Base-by-base conservation (phyloP, 176 grass and related monocot genomes). In the Zea luxurians region DNA sequence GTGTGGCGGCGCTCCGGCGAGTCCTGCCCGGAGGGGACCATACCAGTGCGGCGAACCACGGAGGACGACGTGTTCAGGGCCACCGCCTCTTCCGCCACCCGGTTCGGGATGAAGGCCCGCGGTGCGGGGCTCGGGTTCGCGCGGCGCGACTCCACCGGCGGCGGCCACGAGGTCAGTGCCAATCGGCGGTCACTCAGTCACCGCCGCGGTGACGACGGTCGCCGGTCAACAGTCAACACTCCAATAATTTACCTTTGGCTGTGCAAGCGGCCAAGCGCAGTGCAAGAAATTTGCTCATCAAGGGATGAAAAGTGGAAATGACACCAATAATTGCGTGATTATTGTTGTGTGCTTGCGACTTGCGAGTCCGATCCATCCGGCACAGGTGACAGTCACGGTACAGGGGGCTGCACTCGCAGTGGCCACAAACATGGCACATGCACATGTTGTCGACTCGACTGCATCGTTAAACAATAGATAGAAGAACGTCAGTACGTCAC, bases 31-130 rank as follows among this genome's bases (percentile, higher is more conserved):
- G 83, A 86, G n/a, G 90, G 85, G 58, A 84, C 82, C 1, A 64
- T 97, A 27, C 90, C 93, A 13, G 82, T 92, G 45, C 83, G 90
- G 68, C 71, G 88, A 49, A 82, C 90, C 11, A 82, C 74, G 55
- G 82, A 97, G 61, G 78, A 12, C 16, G 93, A 97, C 66, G 66
- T 97, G 27, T 71, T 93, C 71, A 71, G 93, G 40, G 93, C 90
- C 13, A 93, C 73, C 54, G 1, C 7, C 45, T 2, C 13, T 53
- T 81, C 85, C 4, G 49, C 64, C 38, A 3, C 18, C 35, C 70
- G 85, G 74, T 97, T 97, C 77, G 93, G 90, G 5, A 97, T 83
- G 90, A 97, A 97, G 75, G 60, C 66, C 50, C 80, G 21, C 5
- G 68, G 78, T 4, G 72, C 20, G 16, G 69, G 66, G 36, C n/a